phyloP scores from a whole-genome alignment of 495 filamentous ascomycete species.

The Annulohypoxylon nitens region DNA sequence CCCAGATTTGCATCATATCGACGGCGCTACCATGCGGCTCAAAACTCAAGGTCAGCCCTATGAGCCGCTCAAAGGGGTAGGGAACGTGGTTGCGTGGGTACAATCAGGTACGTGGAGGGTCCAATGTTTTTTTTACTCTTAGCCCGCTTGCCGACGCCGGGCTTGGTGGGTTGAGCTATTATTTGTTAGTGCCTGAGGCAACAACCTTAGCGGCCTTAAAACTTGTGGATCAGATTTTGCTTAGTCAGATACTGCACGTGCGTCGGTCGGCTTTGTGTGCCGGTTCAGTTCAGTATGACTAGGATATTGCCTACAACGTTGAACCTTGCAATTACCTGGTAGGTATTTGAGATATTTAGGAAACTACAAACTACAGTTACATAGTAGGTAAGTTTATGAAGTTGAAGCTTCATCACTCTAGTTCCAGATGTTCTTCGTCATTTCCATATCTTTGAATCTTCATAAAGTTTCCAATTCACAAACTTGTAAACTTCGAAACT shows the following conservation, averaged over 20 bases:
- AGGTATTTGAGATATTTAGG: neutral
- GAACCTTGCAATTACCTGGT: neutral
- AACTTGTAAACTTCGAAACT: neutral
- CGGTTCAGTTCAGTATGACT: neutral
- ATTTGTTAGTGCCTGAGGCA: conserved; percentile 27
- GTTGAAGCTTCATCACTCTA: neutral
- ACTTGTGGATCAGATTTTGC: neutral
- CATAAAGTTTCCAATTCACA: too few relatives aligned
- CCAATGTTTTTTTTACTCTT: conserved; percentile 33
- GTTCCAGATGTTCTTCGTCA: too few relatives aligned
- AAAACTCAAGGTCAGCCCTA: conserved; percentile 55
- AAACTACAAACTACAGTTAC: neutral
- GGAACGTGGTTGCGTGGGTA: conserved; percentile 48
- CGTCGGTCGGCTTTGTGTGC: neutral
- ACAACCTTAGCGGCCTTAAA: neutral
- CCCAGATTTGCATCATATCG: conserved; percentile 52
- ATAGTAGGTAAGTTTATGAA: neutral
- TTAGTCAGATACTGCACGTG: neutral
- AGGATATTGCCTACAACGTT: neutral
- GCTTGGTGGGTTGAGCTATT: conserved; percentile 9
- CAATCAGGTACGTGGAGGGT: conserved; percentile 22
- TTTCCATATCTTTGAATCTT: neutral
- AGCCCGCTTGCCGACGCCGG: conserved; percentile 19
- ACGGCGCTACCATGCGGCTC: conserved; percentile 56
- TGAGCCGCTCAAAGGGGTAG: conserved; percentile 41